Evolutionary conservation across 768 basidiomycete genomes (phyloP).

Genomic region (Hortiboletus flavorubellus): DNA sequence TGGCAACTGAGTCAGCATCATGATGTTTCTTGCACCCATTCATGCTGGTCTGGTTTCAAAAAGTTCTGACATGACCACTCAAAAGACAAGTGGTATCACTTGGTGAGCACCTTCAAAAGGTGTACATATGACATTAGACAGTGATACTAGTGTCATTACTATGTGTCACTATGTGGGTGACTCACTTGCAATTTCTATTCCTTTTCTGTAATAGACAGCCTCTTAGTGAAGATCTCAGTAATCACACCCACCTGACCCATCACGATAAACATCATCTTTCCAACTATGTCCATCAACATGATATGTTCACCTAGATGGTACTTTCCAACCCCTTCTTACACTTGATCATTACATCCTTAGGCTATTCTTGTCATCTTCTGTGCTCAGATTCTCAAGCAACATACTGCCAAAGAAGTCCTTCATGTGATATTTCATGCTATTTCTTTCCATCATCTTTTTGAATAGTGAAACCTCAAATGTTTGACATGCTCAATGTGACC

Average conservation of each 20-base stretch:
- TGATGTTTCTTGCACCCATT: neutral
- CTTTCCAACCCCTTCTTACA: neutral
- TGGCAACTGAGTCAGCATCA: neutral
- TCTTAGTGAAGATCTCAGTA: neutral
- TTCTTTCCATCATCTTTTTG: slow-evolving; percentile 81
- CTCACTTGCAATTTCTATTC: too few relatives aligned
- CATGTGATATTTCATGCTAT: slow-evolving; percentile 77
- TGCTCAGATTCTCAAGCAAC: slow-evolving; percentile 64
- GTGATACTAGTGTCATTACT: too few relatives aligned
- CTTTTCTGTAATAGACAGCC: too few relatives aligned
- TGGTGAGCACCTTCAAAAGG: neutral
- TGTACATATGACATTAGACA: too few relatives aligned
- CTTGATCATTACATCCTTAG: neutral
- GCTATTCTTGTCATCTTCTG: too few relatives aligned
- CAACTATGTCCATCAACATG: slow-evolving; percentile 31
- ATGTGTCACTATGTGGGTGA: too few relatives aligned
- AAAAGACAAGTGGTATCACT: neutral
- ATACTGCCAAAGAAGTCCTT: slow-evolving; percentile 69
- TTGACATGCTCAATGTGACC: slow-evolving; percentile 81
- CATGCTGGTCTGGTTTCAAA: neutral
- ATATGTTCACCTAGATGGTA: slow-evolving; percentile 14
- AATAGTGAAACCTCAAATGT: slow-evolving; percentile 67
- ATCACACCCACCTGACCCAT: neutral
- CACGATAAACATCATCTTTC: slow-evolving; percentile 26
- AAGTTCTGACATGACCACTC: neutral